Conservation (phyloP, 305 asterid species). For the Plantago lanceolata region DNA sequence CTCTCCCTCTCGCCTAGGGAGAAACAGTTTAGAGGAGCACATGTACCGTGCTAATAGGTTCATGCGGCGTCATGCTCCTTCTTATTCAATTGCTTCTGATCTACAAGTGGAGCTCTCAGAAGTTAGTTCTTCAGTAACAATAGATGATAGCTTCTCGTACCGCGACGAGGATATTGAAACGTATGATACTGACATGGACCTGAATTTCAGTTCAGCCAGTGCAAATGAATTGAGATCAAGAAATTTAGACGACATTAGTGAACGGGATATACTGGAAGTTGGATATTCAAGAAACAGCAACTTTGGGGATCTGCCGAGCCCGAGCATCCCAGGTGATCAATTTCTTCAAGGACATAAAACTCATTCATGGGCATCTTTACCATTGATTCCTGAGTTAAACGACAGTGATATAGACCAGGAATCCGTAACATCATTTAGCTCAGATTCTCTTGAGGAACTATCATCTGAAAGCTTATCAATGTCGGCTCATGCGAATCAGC, state of each 20-base stretch:
- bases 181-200: slow-evolving; percentile 35
- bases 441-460: slow-evolving; percentile 12
- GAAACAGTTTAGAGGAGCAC: slow-evolving; percentile 32
- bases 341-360: slow-evolving; percentile 7
- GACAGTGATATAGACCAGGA: slow-evolving; percentile 18
- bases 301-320: slow-evolving; percentile 12
- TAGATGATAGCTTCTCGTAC: slow-evolving; percentile 41
- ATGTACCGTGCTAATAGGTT: slow-evolving; percentile 29
- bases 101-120: slow-evolving; percentile 89
- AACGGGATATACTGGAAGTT: slow-evolving; percentile 23
- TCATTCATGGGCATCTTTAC: slow-evolving; percentile 22
- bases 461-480: slow-evolving; percentile 9
- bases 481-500: slow-evolving; percentile 9
- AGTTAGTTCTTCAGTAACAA: slow-evolving; percentile 49
- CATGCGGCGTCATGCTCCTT: slow-evolving; percentile 33
- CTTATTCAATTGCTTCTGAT: slow-evolving; percentile 76
- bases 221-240: slow-evolving; percentile 36
- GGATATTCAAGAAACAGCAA: slow-evolving; percentile 34
- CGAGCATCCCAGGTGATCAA: not conserved
- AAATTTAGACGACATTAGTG: slow-evolving; percentile 32
- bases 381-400: slow-evolving; percentile 26
- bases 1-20: slow-evolving; percentile 28
- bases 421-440: slow-evolving; percentile 9
- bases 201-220: slow-evolving; percentile 22
- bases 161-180: slow-evolving; percentile 41